These are phyloP conservation scores for Fomitopsis betulina DNA, from an alignment of 1,284 basidiomycete species.

Conservation along the genomic window DNA sequence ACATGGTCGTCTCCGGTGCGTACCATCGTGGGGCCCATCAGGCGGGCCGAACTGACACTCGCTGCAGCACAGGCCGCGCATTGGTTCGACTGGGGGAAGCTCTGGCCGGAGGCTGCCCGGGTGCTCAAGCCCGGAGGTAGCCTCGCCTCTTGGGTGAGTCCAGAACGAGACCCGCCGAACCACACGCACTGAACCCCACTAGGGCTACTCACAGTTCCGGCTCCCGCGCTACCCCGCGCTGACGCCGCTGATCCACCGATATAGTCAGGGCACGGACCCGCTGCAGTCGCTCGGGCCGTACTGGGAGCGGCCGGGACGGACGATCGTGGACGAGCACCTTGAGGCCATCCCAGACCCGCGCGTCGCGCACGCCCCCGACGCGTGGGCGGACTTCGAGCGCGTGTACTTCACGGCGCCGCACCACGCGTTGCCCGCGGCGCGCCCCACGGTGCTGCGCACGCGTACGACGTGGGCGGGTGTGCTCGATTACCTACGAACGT, in stretches of 20 bases:
- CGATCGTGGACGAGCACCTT: slow-evolving; percentile 70
- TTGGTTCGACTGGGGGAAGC: slow-evolving; percentile 77
- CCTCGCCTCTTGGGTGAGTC: slow-evolving; percentile 73
- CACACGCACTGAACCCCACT: not conserved
- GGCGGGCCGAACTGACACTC: not conserved
- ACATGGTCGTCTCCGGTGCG: slow-evolving; percentile 72
- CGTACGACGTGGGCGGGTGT: slow-evolving; percentile 62
- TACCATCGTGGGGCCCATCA: not conserved
- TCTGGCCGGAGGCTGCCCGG: slow-evolving; percentile 69
- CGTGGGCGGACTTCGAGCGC: slow-evolving; percentile 40
- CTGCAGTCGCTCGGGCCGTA: slow-evolving; percentile 61
- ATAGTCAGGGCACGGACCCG: slow-evolving; percentile 52
- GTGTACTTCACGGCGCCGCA: slow-evolving; percentile 45
- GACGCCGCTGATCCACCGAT: slow-evolving; percentile 55
- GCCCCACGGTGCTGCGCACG: slow-evolving; percentile 56
- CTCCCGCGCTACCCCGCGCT: slow-evolving; percentile 57
- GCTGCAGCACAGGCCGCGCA: slow-evolving; percentile 75
- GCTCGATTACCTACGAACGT: slow-evolving; percentile 67
- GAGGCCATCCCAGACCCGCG: slow-evolving; percentile 60
- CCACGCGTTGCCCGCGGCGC: slow-evolving; percentile 37
- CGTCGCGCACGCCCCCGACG: slow-evolving; percentile 28
- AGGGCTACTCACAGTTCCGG: slow-evolving; percentile 81
- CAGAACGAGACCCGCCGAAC: not conserved
- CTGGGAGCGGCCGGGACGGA: slow-evolving; percentile 80
- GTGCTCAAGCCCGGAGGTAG: slow-evolving; percentile 66